Evolutionary conservation across 2,329 filamentous ascomycete genomes (phyloP).

Genomic region (Fusarium incarnatum): DNA sequence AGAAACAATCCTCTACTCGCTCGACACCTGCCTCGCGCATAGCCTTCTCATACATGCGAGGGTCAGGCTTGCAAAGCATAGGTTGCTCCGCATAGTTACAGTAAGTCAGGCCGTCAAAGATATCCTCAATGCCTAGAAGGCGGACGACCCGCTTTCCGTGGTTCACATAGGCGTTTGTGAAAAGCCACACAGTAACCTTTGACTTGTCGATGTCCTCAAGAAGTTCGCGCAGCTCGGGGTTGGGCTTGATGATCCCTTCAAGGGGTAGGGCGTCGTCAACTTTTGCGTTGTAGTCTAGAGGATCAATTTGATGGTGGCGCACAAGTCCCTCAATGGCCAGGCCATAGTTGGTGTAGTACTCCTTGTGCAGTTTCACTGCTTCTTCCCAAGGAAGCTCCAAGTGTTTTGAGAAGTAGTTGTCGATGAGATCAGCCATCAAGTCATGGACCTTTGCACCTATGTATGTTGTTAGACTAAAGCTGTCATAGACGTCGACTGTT

Average conservation of each 20-base stretch:
- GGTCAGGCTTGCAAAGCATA: slow-evolving; percentile 87
- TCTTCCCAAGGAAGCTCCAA: slow-evolving; percentile 80
- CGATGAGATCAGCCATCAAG: slow-evolving; percentile 87
- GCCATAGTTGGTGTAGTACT: slow-evolving; percentile 96
- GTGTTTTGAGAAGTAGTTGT: slow-evolving; percentile 72
- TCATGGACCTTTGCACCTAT: slow-evolving; percentile 83
- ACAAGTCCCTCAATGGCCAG: slow-evolving; percentile 97
- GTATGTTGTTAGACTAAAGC: slow-evolving; percentile 13
- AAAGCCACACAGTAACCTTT: slow-evolving; percentile 91
- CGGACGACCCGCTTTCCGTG: slow-evolving; percentile 86
- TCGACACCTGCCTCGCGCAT: slow-evolving; percentile 84
- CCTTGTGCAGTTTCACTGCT: slow-evolving; percentile 85
- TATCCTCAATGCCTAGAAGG: slow-evolving; percentile 83
- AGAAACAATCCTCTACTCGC: slow-evolving; percentile 81
- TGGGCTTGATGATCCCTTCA: slow-evolving; percentile 83
- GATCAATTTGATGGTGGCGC: slow-evolving; percentile 93
- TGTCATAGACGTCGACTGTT: slow-evolving; percentile 1
- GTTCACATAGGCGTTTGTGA: slow-evolving; percentile 95
- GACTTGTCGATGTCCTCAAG: slow-evolving; percentile 84
- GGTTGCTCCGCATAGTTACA: slow-evolving; percentile 84
- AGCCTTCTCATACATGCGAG: slow-evolving; percentile 86
- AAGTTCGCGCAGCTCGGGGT: slow-evolving; percentile 78
- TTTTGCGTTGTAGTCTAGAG: slow-evolving; percentile 91
- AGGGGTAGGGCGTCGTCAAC: slow-evolving; percentile 95
- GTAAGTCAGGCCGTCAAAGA: slow-evolving; percentile 95